Evolutionary conservation across 106 monocot species (phyloP).

Genomic region (Ottelia alismoides): DNA sequence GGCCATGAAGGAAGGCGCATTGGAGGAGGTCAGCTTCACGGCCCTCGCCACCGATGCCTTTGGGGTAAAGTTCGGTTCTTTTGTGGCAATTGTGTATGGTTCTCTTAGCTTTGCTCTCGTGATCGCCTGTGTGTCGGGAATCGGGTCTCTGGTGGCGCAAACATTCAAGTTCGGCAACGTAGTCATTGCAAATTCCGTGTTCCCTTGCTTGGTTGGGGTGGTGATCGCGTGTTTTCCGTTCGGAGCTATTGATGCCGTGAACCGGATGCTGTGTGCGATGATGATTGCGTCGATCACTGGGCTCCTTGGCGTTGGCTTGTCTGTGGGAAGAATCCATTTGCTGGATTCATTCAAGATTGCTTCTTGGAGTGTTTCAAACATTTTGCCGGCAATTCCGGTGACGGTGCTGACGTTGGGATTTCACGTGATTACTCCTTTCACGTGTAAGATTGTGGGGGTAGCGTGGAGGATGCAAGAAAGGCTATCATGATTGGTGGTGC

Average conservation of each 20-base stretch:
- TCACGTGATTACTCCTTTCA: constrained; percentile 78
- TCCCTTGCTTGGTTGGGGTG: constrained; percentile 27
- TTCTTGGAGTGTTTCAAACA: constrained; percentile 30
- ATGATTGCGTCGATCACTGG: constrained; percentile 58
- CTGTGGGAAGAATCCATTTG: constrained; percentile 35
- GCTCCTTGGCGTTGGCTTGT: constrained; percentile 40
- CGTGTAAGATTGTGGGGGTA: constrained; percentile 57
- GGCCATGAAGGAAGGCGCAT: constrained; percentile 25
- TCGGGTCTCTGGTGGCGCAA: constrained; percentile 46
- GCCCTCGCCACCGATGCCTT: constrained; percentile 35
- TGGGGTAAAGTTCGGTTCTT: constrained; percentile 32
- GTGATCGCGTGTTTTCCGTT: constrained; percentile 57
- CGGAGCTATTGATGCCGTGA: constrained; percentile 37
- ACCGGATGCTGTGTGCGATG: constrained; percentile 42
- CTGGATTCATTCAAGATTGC: constrained; percentile 26
- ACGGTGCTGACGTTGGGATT: constrained; percentile 76
- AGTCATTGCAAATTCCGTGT: constrained; percentile 19
- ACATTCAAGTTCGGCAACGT: constrained; percentile 24
- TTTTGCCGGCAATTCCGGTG: constrained; percentile 54
- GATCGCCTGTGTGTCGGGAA: constrained; percentile 72
- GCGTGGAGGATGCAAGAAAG: constrained; percentile 31
- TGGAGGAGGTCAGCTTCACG: constrained; percentile 60
- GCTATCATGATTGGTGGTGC: constrained; percentile 60
- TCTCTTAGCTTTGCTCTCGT: constrained; percentile 61
- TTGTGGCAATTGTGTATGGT: constrained; percentile 49